Evolutionary conservation across 2,329 filamentous ascomycete genomes (phyloP), one percentile per base, ranked within the genome.

Genomic region (Sporothrix sp.): DNA sequence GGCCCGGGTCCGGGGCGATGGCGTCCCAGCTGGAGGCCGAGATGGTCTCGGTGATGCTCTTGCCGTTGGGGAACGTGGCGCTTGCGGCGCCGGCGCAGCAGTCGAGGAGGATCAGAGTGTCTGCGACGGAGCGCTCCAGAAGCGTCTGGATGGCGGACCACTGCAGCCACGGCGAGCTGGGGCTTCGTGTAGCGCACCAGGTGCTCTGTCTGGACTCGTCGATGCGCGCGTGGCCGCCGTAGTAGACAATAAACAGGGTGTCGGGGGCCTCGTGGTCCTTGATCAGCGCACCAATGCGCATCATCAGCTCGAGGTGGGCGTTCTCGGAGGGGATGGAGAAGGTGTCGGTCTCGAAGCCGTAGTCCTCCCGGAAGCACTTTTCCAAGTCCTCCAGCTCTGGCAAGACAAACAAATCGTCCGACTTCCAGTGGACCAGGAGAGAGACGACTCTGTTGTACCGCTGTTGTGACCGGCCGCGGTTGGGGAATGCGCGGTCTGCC

Each of bases 11-110:
- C 0, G 77, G 76, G 10, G 77, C 76, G 47, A 78, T 79, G 38
- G 76, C 75, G 52, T 81, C 76, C 76, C 76, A 81, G 48, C 76
- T 79, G 2, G 76, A 80, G 4, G 77, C 77, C 5, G 76, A 80
- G 56, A 81, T 80, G 8, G 76, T 79, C 62, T 80, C 77, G 3
- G 76, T 81, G 57, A 78, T 78, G 60, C 75, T 79, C 55, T 71
- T 71, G 16, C 77, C 76, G 16, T 70, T 78, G 5, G 75, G 73
- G 47, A 79, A 79, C 0, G 76, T 78, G 13, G 76, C 76, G 54
- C 76, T 79, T 39, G 77, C 77, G 36, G 77, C 77, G 11, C 76
- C 76, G 7, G 77, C 76, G 58, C 77, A 81, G 57, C 77, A 80
- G 58, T 80, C 77, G 13, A 81, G 62, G 1, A 80, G 66, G 49